Evolutionary conservation across 2,329 filamentous ascomycete genomes (phyloP), one percentile per base, ranked within the genome.

Genomic region (Diaporthe aspalathi): DNA sequence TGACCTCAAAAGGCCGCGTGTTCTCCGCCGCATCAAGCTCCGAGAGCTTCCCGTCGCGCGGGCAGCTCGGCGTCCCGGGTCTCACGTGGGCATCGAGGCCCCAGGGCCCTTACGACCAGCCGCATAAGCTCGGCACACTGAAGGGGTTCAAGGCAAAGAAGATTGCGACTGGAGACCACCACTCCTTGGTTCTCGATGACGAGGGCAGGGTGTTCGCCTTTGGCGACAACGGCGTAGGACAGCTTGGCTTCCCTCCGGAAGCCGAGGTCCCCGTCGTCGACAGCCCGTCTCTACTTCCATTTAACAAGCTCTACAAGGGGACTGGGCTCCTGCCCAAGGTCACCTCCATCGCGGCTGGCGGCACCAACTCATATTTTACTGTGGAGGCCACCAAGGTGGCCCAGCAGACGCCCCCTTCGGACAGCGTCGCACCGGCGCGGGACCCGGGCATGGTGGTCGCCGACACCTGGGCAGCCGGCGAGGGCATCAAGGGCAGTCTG

Each of bases 141-240:
- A 89, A 88, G 70, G 93, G 91, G 6, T 92, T 92, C 74, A 87
- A 93, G 5, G 90, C 96, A 56, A 82, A 85, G 6, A 88, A 93
- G 74, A 91, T 98, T 71, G 95, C 95, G 1, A 85, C 94, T 1
- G 96, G 96, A 29, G 94, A 97, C 78, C 90, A 91, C 75, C 96
- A 99, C 82, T 97, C 94, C 5, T 83, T 97, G 1, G 93, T 90
- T 0, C 86, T 94, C 20, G 93, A 95, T 78, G 88, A 89, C 72
- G 86, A 92, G 67, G 95, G 95, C 20, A 89, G 90, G 20, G 87
- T 96, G 20, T 97, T 96, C 80, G 87, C 91, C 8, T 98, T 97
- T 82, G 96, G 96, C 47, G 95, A 98, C 80, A 98, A 98, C 82
- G 91, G 91, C 0, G 89, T 90, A 53, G 96, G 96, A n/a, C 96